phyloP scores from a whole-genome alignment of 2,329 filamentous ascomycete species.

The Fusarium sp. region DNA sequence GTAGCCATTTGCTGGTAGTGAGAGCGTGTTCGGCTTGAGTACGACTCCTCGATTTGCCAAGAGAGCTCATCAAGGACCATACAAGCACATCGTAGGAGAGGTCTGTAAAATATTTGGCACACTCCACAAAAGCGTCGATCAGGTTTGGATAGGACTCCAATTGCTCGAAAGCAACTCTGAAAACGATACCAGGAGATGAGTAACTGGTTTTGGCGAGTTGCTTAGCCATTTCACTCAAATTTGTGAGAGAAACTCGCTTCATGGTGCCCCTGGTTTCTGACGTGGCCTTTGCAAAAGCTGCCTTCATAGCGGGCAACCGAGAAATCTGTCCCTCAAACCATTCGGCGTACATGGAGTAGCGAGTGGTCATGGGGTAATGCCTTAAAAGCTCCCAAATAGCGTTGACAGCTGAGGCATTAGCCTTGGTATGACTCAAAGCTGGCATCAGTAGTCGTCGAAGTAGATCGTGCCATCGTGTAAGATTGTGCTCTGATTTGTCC shows the following conservation, averaged over 20 bases:
- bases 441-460: slow-evolving; percentile 87
- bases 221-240: slow-evolving; percentile 85
- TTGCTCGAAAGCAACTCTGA: slow-evolving; percentile 86
- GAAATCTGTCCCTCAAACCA: slow-evolving; percentile 88
- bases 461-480: slow-evolving; percentile 83
- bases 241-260: slow-evolving; percentile 89
- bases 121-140: slow-evolving; percentile 94
- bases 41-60: slow-evolving; percentile 70
- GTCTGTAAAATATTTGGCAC: slow-evolving; percentile 91
- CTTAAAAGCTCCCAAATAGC: slow-evolving; percentile 87
- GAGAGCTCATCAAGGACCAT: slow-evolving; percentile 86
- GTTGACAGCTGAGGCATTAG: slow-evolving; percentile 85
- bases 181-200: slow-evolving; percentile 89
- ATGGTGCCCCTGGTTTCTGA: slow-evolving; percentile 85
- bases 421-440: slow-evolving; percentile 83
- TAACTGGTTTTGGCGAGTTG: slow-evolving; percentile 91
- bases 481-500: slow-evolving; percentile 76
- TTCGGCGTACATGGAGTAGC: slow-evolving; percentile 91
- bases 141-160: slow-evolving; percentile 95
- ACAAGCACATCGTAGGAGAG: slow-evolving; percentile 92
- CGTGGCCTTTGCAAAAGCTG: slow-evolving; percentile 79
- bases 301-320: slow-evolving; percentile 77
- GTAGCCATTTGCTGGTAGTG: slow-evolving; percentile 90
- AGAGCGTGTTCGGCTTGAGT: slow-evolving; percentile 70
- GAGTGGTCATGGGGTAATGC: slow-evolving; percentile 76